Base-by-base conservation (phyloP, 1,284 basidiomycete genomes). In the Malassezia yamatoensis region DNA sequence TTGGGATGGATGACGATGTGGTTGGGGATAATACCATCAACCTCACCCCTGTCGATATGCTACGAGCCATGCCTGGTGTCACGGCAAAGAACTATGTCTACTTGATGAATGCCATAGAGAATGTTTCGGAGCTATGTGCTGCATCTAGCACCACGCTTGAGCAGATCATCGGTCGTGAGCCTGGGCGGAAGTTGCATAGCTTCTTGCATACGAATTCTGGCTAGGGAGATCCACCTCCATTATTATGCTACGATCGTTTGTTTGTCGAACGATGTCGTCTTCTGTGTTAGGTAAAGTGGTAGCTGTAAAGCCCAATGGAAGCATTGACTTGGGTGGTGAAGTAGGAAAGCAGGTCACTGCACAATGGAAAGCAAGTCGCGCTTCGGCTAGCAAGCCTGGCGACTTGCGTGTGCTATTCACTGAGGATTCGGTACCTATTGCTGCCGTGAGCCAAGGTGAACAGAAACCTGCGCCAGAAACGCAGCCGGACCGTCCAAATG, bases 11-110 rank as follows among this genome's bases (percentile, higher is more conserved):
- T 33, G 58, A 66, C 36, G 61, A 36, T 34, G 39, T 54, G 11
- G 33, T 52, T 15, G 54, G 55, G 38, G 68, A 64, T 36, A 51
- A 61, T 33, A 51, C 60, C 21, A 61, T 67, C 51, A 66, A 71
- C 41, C 50, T 62, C 6, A 65, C 62, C 10, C 66, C 68, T 2
- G 65, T 74, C 67, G 78, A 78, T 54, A 75, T 79, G 76, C 67
- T 79, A 7, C 70, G 77, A 5, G 67, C 75, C 5, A 62, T 79
- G 24, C 78, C 78, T 0, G 88, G 90, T 0, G 82, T 94, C 44
- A 85, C 82, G 2, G 82, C 82, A 42, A 89, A 90, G 78, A 94
- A 93, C 69, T 81, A 85, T 56, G 83, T 86, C 62, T 85, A 87
- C 75, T 83, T 96, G 51, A 87, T 87, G 85, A 82, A 80, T 61